Conservation (phyloP, 2,329 filamentous ascomycete species). For the Daldinia sp. region DNA sequence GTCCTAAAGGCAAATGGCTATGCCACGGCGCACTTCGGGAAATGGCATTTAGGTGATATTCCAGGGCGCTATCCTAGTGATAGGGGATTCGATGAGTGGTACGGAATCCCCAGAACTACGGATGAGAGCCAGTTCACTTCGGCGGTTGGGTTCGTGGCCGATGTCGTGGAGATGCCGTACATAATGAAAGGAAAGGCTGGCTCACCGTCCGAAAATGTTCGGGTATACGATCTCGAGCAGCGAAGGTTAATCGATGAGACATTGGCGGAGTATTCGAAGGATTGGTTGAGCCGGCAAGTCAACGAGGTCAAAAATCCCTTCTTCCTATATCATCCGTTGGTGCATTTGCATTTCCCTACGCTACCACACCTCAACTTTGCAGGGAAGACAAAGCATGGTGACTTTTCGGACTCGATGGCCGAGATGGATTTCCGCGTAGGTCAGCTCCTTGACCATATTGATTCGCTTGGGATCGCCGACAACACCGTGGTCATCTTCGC, state of each 20-base stretch:
- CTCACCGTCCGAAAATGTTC: not conserved
- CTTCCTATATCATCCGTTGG: not conserved
- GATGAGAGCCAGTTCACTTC: not conserved
- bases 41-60: not conserved
- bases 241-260: not conserved
- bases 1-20: not conserved
- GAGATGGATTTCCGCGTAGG: not conserved
- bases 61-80: not conserved
- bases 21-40: not conserved
- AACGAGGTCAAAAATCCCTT: not conserved
- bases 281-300: not conserved
- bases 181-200: not conserved
- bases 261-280: not conserved
- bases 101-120: not conserved
- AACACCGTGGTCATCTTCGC: not conserved
- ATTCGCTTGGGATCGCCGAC: not conserved
- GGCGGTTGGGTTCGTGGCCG: not conserved
- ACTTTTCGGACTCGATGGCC: not conserved
- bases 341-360: not conserved
- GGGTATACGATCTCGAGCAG: not conserved
- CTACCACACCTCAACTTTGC: not conserved
- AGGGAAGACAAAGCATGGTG: not conserved
- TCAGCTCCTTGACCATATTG: not conserved
- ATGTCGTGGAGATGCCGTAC: not conserved
- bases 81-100: not conserved